Base-by-base conservation (phyloP, 257 asterid species). In the Euphrasia confusa region DNA sequence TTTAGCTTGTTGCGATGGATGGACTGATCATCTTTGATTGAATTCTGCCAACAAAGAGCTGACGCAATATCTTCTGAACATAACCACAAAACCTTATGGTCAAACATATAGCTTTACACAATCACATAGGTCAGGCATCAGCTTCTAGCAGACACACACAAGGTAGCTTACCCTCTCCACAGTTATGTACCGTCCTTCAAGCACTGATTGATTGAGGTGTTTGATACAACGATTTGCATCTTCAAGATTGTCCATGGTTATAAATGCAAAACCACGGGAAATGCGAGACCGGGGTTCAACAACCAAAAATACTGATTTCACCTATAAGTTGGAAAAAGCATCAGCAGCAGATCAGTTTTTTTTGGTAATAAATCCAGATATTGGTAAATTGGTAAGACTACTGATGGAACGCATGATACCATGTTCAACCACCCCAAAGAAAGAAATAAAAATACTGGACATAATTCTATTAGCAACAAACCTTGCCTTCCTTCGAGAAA, bases 21-120 rank as follows among this genome's bases (percentile, higher is more conserved):
- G 93, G 86, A 80, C 88, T 93, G 95, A 74, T 88, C 93, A 87
- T 83, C 99, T 87, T 84, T 93, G 96, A 78, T 84, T 93, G 96
- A 78, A 83, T 81, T 92, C 89, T 83, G 95, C 94, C 94, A 89
- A 84, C 88, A 89, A 68, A 78, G 42, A 37, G 94, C 94, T 89
- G 95, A 82, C 75, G 80, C 88, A 85, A 83, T 81, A 75, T 80
- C 86, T 89, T 93, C 99, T 93, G 96, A 85, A 93, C 79, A 79
- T 86, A 83, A 81, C 91, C 96, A 89, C 83, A 85, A 85, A 85
- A 84, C 89, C 90, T 89, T 82, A 89, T 85, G 74, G 91, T 85
- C 87, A 87, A 92, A 87, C 71, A 76, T 78, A 79, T 80, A 70
- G 73, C 71, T 70, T 72, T 64, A 72, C 82, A 72, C 81, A 72